Conservation (phyloP, 495 filamentous ascomycete genomes). For the Neurospora sp. region DNA sequence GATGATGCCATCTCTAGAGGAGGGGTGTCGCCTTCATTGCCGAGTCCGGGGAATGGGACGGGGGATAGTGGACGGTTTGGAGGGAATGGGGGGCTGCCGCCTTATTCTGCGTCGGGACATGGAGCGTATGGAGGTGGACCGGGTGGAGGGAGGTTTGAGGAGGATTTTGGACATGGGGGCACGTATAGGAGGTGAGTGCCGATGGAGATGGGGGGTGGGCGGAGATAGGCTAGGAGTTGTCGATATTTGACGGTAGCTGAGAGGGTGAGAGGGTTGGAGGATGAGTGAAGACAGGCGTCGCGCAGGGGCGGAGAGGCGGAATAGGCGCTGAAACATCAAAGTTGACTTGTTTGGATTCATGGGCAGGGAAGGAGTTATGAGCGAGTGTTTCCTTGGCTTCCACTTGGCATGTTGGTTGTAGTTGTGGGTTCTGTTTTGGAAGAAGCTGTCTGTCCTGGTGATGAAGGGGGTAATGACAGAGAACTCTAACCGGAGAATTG, state of each 20-base stretch:
- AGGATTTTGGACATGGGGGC: background rate
- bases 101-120: background rate
- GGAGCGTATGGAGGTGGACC: background rate
- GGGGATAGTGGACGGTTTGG: background rate
- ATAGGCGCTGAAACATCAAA: too few relatives aligned
- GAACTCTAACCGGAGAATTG: background rate
- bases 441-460: background rate
- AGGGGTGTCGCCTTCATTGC: background rate
- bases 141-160: background rate
- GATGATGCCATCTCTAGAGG: background rate
- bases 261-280: too few relatives aligned
- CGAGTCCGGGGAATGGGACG: background rate
- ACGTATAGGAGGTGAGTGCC: background rate
- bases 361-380: background rate
- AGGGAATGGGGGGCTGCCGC: background rate
- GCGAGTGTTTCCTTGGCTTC: background rate
- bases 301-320: too few relatives aligned
- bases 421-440: background rate
- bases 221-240: too few relatives aligned
- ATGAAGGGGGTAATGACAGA: background rate
- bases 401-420: background rate
- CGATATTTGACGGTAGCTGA: too few relatives aligned
- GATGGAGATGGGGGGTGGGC: too few relatives aligned
- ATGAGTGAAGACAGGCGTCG: too few relatives aligned
- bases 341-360: background rate